phyloP scores from a whole-genome alignment of 768 basidiomycete genomes.

The Termitomyces sp. region DNA sequence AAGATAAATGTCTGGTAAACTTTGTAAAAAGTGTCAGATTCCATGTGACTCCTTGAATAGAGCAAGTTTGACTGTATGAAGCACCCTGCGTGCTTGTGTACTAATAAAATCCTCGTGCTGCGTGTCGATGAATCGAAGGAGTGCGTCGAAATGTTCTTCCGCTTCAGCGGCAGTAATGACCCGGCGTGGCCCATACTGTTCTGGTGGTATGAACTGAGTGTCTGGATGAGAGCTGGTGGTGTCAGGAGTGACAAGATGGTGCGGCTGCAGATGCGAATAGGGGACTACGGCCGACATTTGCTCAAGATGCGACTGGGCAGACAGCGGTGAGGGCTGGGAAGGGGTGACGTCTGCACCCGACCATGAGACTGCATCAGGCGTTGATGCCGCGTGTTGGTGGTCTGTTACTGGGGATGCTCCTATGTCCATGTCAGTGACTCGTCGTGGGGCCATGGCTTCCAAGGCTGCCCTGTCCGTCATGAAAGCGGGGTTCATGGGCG shows the following conservation, averaged over 20 bases:
- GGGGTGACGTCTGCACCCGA: slow-evolving; percentile 12
- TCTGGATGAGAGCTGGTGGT: neutral
- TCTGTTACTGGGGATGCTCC: slow-evolving; percentile 26
- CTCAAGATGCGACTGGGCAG: slow-evolving; percentile 6
- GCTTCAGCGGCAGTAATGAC: slow-evolving; percentile 46
- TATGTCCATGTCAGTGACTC: slow-evolving; percentile 24
- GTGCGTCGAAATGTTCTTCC: slow-evolving; percentile 50
- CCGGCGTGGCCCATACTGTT: neutral
- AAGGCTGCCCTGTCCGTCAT: slow-evolving; percentile 26
- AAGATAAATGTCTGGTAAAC: neutral
- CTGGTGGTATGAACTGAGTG: neutral
- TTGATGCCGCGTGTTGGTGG: slow-evolving; percentile 7
- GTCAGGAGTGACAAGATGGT: neutral
- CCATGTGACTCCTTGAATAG: slow-evolving; percentile 32
- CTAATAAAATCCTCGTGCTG: slow-evolving; percentile 25
- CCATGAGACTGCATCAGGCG: slow-evolving; percentile 16
- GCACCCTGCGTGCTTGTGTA: slow-evolving; percentile 33
- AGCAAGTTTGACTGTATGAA: slow-evolving; percentile 47
- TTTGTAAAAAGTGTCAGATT: neutral
- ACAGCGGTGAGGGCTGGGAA: slow-evolving; percentile 9
- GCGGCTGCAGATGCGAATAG: neutral
- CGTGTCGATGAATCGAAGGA: slow-evolving; percentile 50
- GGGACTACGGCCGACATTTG: neutral
- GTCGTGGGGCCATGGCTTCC: slow-evolving; percentile 17
- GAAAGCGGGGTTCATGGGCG: slow-evolving; percentile 40